phyloP scores from a whole-genome alignment of 164 flowering plant genomes.

The Vitis labrusca region DNA sequence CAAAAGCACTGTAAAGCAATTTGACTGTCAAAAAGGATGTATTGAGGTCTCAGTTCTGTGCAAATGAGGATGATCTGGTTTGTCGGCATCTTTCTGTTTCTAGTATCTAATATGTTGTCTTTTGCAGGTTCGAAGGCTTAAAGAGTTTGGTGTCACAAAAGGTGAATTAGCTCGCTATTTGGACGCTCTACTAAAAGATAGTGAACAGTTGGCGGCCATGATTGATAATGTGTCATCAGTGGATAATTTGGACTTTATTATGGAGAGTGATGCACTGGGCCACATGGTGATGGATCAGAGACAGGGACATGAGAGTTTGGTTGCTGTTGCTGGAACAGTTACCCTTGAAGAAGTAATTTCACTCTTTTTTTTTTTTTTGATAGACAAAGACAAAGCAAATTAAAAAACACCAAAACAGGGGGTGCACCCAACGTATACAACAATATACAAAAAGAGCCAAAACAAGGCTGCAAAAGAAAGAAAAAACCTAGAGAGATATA shows the following conservation, averaged over 20 bases:
- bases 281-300: slow-evolving; percentile 99
- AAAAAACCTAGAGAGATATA: too few relatives aligned
- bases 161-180: slow-evolving; percentile 95
- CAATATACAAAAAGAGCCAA: too few relatives aligned
- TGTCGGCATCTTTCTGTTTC: not conserved
- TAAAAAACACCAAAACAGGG: too few relatives aligned
- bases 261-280: slow-evolving; percentile 98
- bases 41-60: too few relatives aligned
- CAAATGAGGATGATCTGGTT: not conserved
- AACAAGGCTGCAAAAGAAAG: too few relatives aligned
- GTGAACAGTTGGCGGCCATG: slow-evolving; percentile 99
- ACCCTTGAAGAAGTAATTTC: slow-evolving; percentile 86
- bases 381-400: too few relatives aligned
- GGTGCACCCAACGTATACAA: too few relatives aligned
- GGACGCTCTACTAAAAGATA: slow-evolving; percentile 96
- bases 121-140: slow-evolving; percentile 89
- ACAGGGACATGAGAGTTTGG: slow-evolving; percentile 89
- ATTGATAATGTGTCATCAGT: slow-evolving; percentile 95
- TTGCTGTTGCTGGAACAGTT: slow-evolving; percentile 89
- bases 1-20: too few relatives aligned
- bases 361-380: too few relatives aligned
- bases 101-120: slow-evolving; percentile 3
- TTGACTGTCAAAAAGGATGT: too few relatives aligned
- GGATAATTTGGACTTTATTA: slow-evolving; percentile 92
- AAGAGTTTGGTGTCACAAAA: slow-evolving; percentile 96